These are phyloP conservation scores for Clavariopsis aquatica DNA, from an alignment of 495 filamentous ascomycete genomes.

Conservation along the genomic window DNA sequence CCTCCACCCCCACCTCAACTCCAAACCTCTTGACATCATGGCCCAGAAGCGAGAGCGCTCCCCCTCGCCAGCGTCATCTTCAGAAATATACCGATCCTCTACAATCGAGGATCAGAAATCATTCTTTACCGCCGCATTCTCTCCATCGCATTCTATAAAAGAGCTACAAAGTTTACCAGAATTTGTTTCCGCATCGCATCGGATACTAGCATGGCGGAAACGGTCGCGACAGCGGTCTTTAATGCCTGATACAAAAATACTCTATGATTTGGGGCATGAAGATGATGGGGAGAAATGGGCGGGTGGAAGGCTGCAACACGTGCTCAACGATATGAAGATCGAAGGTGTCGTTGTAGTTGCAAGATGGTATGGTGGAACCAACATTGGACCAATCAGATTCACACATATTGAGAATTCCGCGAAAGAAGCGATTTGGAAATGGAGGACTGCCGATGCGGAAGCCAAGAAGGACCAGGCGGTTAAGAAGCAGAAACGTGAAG, in stretches of 20 bases:
- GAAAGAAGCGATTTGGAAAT: constrained; percentile 44
- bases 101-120: constrained; percentile 47
- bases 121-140: constrained; percentile 48
- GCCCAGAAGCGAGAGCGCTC: constrained; percentile 15
- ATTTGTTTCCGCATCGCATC: constrained; percentile 46
- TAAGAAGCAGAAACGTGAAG: constrained; percentile 42
- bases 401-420: constrained; percentile 48
- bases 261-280: constrained; percentile 46
- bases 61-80: constrained; percentile 9
- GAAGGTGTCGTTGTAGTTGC: constrained; percentile 50
- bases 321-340: constrained; percentile 43
- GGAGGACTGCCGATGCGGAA: constrained; percentile 33
- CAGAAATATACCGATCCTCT: constrained; percentile 42
- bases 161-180: constrained; percentile 43
- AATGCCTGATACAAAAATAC: constrained; percentile 17
- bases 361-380: constrained; percentile 51
- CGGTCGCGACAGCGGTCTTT: constrained; percentile 41
- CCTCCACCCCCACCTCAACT: not conserved
- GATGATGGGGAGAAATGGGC: constrained; percentile 52
- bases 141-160: constrained; percentile 42
- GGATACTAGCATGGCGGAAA: constrained; percentile 48
- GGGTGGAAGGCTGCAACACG: constrained; percentile 45
- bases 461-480: constrained; percentile 17
- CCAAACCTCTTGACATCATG: constrained; percentile 10
- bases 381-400: constrained; percentile 51